Conservation (phyloP, 495 filamentous ascomycete species). For the Podospora tetraspora region DNA sequence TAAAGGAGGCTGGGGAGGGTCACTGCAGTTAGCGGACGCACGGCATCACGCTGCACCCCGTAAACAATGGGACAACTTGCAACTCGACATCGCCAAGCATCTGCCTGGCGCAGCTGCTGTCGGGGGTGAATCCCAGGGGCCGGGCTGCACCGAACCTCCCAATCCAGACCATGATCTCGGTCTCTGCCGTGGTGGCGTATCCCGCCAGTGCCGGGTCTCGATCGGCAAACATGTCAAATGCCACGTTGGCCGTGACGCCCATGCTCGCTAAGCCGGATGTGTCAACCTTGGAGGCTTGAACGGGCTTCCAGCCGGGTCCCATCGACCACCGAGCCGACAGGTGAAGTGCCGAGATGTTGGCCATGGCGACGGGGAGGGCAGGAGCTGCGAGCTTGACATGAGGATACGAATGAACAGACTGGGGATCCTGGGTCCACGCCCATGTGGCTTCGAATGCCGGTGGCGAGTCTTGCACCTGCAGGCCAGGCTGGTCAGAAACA, state of each 20-base stretch:
- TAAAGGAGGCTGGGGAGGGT: conserved; percentile 20
- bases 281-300: conserved; percentile 17
- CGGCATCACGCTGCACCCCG: neutral
- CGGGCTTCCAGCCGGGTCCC: conserved; percentile 25
- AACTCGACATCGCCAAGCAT: conserved; percentile 19
- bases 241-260: conserved; percentile 25
- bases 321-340: conserved; percentile 29
- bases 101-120: conserved; percentile 8
- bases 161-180: conserved; percentile 33
- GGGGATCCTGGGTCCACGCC: conserved; percentile 21
- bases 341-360: conserved; percentile 27
- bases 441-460: conserved; percentile 29
- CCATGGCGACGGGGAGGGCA: conserved; percentile 21
- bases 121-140: conserved; percentile 21
- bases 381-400: conserved; percentile 29
- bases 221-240: conserved; percentile 32
- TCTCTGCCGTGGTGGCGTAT: conserved; percentile 24
- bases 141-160: conserved; percentile 21
- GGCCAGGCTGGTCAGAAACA: conserved; percentile 9
- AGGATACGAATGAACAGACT: conserved; percentile 29
- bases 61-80: conserved; percentile 13
- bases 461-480: conserved; percentile 28
- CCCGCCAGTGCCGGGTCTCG: conserved; percentile 15
- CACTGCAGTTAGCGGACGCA: conserved; percentile 10
- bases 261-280: conserved; percentile 14